Percentiles rank a stretch among this genome's conserved stretches.
phyloP scores from a whole-genome alignment of 2,329 filamentous ascomycete genomes.

The Cercospora sp. region DNA sequence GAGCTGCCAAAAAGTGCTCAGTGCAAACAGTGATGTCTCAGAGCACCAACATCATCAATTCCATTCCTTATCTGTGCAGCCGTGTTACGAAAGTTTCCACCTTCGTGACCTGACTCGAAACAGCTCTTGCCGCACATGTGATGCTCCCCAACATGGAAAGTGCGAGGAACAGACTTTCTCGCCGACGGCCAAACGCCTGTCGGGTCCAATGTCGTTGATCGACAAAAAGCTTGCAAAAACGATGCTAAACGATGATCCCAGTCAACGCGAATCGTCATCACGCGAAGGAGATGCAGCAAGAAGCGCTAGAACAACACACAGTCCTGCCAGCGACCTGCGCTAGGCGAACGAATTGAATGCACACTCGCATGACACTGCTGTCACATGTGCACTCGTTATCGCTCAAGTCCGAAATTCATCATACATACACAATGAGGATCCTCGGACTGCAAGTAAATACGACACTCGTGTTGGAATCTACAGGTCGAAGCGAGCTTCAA shows the following conservation, averaged over 20 bases:
- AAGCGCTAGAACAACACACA: slow-evolving; percentile 2
- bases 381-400: background rate
- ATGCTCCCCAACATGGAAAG: background rate
- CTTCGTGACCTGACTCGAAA: background rate
- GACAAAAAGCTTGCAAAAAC: background rate
- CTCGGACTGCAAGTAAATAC: background rate
- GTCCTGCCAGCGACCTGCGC: background rate
- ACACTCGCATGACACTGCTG: background rate
- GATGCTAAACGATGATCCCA: background rate
- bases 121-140: background rate
- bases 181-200: background rate
- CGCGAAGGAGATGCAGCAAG: background rate
- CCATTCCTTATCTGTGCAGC: background rate
- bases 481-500: background rate
- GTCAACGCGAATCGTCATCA: background rate
- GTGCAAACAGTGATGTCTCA: background rate
- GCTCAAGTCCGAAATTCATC: background rate
- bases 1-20: background rate
- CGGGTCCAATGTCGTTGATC: background rate
- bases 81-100: background rate
- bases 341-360: background rate
- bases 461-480: background rate
- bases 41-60: background rate
- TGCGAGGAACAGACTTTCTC: background rate
- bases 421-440: background rate